Evolutionary conservation across 1,284 basidiomycete species (phyloP), one percentile per base, ranked within the genome.

Genomic region (Moesziomyces globuligerus): DNA sequence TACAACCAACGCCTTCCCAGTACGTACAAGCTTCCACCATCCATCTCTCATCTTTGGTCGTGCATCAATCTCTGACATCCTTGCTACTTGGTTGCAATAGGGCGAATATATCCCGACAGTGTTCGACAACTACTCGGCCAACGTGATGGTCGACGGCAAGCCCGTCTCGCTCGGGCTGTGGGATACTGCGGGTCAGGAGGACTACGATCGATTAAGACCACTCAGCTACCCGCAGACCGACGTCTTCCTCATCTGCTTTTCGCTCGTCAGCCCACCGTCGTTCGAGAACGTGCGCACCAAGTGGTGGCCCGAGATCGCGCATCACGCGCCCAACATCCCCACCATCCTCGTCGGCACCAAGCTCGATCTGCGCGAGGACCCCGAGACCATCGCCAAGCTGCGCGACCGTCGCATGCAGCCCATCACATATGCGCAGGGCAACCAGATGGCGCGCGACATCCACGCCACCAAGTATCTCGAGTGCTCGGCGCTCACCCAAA

Each of bases 211-310:
- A 56, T 90, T 99, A 78, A 91, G 96, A 76, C 96, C 96, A 50
- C 88, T 98, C 71, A 95, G 93, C 66, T 99, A 99, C 85, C 96
- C 96, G 8, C 96, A 98, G 85, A 98, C 96, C 49, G 96, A 99
- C 83, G 94, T 99, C 36, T 98, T 99, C 86, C 87, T 99, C 83
- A 94, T 98, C 83, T 98, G 96, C 84, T 99, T 98, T 87, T 96
- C 93, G 43, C 88, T 98, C 69, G 94, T 97, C 81, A 94, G 91
- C 78, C 96, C 96, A 28, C 93, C 96, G 23, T 93, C 91, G 84
- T 98, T 94, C 83, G 96, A 98, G 86, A 99, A 98, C 87, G 93
- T 98, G 62, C 89, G 91, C 85, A 96, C 93, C 76, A 98, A 98
- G 82, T 85, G 85, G 85, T 85, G 83, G 82, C 85, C 85, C 34